A percentile compares a stretch with the other conserved stretches of the same genome.
phyloP scores from a whole-genome alignment of 495 filamentous ascomycete genomes.

The Pseudoneurospora amorphoporcata region DNA sequence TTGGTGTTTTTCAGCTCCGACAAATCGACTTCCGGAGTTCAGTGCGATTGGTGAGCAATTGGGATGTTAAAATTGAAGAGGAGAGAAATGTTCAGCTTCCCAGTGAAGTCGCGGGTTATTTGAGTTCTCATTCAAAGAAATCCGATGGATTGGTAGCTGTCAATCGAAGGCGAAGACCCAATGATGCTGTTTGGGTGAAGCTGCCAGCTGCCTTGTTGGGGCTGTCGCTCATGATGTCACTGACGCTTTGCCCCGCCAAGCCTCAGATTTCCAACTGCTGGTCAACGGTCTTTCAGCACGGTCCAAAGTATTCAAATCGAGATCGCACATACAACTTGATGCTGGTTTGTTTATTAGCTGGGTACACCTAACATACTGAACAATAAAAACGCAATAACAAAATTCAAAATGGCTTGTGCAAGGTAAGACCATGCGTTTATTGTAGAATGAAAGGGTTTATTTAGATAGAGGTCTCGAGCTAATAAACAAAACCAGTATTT shows the following conservation, averaged over 20 bases:
- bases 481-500: too few relatives aligned
- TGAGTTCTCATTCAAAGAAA: not conserved
- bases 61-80: not conserved
- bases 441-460: too few relatives aligned
- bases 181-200: not conserved
- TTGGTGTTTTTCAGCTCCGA: not conserved
- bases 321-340: not conserved
- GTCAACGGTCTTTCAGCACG: not conserved
- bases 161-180: not conserved
- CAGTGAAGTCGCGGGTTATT: not conserved
- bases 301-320: not conserved
- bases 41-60: not conserved
- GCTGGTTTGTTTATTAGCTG: too few relatives aligned
- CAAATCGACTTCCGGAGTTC: not conserved
- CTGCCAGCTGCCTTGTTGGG: not conserved
- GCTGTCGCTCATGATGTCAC: conserved; percentile 8
- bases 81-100: not conserved
- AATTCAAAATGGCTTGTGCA: too few relatives aligned
- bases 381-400: too few relatives aligned
- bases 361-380: too few relatives aligned
- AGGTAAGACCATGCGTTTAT: too few relatives aligned
- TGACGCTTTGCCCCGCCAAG: not conserved
- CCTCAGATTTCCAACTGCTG: not conserved
- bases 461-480: too few relatives aligned
- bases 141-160: not conserved